Evolutionary conservation across 768 basidiomycete species (phyloP), one percentile per base, ranked within the genome.

Genomic region (Amanita pseudoporphyria): DNA sequence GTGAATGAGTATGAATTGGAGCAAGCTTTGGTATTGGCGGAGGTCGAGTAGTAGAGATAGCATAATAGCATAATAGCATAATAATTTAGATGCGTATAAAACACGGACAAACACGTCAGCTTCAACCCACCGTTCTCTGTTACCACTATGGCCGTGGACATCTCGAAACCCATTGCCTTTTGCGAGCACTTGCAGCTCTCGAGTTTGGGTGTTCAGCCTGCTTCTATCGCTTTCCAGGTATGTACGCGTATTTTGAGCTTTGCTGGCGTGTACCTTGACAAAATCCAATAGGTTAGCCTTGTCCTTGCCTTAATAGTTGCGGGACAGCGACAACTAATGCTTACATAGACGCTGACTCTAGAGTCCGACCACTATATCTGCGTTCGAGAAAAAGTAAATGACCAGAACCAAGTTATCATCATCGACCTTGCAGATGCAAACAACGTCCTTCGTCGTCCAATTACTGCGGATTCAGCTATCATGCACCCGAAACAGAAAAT

Each of bases 361-460:
- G 93, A 98, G 71, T 95, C 91, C 56, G 96, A 99, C 74, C 88
- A 90, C 65, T 99, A 89, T 69, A 96, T 99, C 59, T 98, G 96
- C 66, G 82, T 98, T 53, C 87, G 95, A 50, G 95, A 98, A 73
- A 93, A 92, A 67, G 79, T 91, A 62, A 84, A 87, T 60, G 93
- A 94, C 56, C 84, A 90, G 62, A 92, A 95, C 69, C 94, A 97
- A 69, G 96, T 99, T 55, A 95, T 97, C 64, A 98, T 99, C 63
- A 87, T 99, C 63, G 95, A 98, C 82, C 84, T 99, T 55, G 74
- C 86, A 53, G 91, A 98, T 67, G 91, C 94, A 60, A 97, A 97
- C 72, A 90, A 95, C 84, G 88, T 98, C 59, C 78, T 94, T 49
- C 84, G 93, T 53, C 76, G 93, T 58, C 93, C 93, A 54, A 98